Percentiles rank a stretch among this genome's conserved stretches.
These are phyloP conservation scores for Tolypocladium cylindrosporum DNA, from an alignment of 2,329 filamentous ascomycete genomes.

Conservation along the genomic window DNA sequence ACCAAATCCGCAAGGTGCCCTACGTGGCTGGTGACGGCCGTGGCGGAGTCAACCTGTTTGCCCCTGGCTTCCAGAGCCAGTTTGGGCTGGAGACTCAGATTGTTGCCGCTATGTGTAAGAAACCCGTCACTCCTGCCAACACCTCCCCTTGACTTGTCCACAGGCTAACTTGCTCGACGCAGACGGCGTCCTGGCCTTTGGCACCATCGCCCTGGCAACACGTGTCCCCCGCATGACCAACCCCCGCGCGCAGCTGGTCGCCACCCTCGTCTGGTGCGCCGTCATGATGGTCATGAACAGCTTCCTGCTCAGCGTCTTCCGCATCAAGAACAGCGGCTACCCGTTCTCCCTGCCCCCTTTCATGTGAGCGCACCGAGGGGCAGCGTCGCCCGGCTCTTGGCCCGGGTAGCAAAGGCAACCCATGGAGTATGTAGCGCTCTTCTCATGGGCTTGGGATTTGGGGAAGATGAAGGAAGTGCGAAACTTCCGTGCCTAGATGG, in stretches of 20 bases:
- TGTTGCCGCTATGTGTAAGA: conserved; percentile 84
- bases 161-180: conserved; percentile 22
- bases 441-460: neutral
- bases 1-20: conserved; percentile 91
- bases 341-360: conserved; percentile 93
- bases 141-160: neutral
- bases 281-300: conserved; percentile 80
- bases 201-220: conserved; percentile 79
- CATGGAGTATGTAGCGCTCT: neutral
- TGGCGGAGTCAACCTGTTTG: conserved; percentile 84
- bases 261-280: conserved; percentile 68
- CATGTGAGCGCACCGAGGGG: conserved; percentile 30
- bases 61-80: conserved; percentile 85
- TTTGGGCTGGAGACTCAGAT: conserved; percentile 94
- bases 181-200: conserved; percentile 71
- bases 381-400: neutral
- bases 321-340: conserved; percentile 89
- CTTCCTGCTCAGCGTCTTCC: conserved; percentile 88
- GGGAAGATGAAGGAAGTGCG: neutral
- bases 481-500: neutral
- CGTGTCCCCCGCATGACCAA: conserved; percentile 87
- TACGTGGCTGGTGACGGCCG: conserved; percentile 80
- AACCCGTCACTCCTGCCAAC: neutral
- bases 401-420: neutral
- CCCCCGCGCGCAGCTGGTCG: conserved; percentile 65